These are phyloP conservation scores for Paracorniculantispora psalliotae DNA, from an alignment of 2,329 filamentous ascomycete genomes.

Conservation along the genomic window DNA sequence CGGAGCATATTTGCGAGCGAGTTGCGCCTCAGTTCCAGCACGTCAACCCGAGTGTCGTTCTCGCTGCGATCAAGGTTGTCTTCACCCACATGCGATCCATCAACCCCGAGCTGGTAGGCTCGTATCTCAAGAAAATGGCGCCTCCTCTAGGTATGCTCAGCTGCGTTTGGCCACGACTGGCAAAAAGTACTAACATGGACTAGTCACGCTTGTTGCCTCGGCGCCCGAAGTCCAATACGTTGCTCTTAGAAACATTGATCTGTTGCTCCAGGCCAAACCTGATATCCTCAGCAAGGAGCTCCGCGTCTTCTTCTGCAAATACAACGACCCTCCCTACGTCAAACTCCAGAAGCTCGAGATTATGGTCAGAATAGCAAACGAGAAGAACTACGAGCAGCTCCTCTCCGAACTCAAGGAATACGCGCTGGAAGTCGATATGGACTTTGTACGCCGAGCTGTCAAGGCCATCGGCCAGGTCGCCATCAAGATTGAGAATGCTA, in stretches of 20 bases:
- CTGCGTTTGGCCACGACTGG: neutral
- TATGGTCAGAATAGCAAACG: constrained; percentile 98
- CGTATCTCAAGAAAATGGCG: constrained; percentile 97
- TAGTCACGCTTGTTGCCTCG: constrained; percentile 92
- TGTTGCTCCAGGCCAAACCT: constrained; percentile 90
- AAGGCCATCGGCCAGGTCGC: constrained; percentile 96
- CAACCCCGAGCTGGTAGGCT: constrained; percentile 70
- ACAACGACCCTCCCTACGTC: constrained; percentile 96
- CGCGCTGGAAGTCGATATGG: constrained; percentile 97
- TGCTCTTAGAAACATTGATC: constrained; percentile 89
- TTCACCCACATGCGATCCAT: constrained; percentile 93
- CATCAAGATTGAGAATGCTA: constrained; percentile 95
- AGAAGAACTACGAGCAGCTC: constrained; percentile 91
- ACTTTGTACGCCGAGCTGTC: constrained; percentile 90
- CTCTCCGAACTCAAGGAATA: constrained; percentile 95
- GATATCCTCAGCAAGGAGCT: constrained; percentile 97
- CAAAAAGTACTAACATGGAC: constrained; percentile 7
- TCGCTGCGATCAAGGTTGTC: constrained; percentile 96
- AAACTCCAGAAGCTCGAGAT: constrained; percentile 98
- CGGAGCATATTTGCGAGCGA: constrained; percentile 95
- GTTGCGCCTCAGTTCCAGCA: constrained; percentile 97
- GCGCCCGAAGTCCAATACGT: constrained; percentile 98
- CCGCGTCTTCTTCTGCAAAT: constrained; percentile 99
- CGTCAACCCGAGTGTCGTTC: constrained; percentile 92
- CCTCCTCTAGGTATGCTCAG: constrained; percentile 72